Base-by-base conservation (phyloP, 1,139 yeast genomes). In the Lodderomyces beijingensis region DNA sequence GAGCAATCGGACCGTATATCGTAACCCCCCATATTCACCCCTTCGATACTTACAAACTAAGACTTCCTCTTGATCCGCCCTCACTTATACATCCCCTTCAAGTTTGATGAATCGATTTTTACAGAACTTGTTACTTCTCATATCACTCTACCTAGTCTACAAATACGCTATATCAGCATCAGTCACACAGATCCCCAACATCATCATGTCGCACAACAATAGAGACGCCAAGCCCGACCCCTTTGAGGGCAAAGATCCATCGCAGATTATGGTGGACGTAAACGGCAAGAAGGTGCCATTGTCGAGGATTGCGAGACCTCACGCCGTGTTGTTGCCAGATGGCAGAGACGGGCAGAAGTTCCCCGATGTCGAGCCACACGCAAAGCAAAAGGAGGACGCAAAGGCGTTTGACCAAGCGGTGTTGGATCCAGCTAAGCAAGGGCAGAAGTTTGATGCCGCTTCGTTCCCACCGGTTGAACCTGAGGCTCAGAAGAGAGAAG, bases 221-320 rank as follows among this genome's bases (percentile, higher is more conserved):
- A 35, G 49, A 48, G 25, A 6, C 22, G 35, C 17, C 49, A 42
- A 19, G 42, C 31, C 40, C n/a, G n/a, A n/a, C n/a, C n/a, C 47
- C 22, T 43, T 49, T 15, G 50, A 18, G 4, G 16, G 17, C 8
- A 24, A 12, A 17, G 3, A 13, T n/a, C 22, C 57, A 4, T 55
- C 54, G n/a, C 48, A 61, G 20, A 37, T 62, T 20, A 38, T 51
- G 16, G 55, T 68, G 16, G 46, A 65, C 33, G 46, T 66, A 25
- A 68, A 66, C 8, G 68, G 67, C 26, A 53, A 49, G 36, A 45
- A 42, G 33, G 69, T 68, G 10, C 74, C 72, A 4, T 57, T 62
- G 36, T 50, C 45, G 31, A 44, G 40, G 31, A 57, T 68, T 39
- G 63, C 57, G 46, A 65, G 63, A 42, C 74, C 74, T 3, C 74